Conservation (phyloP, 2,329 filamentous ascomycete species). For the Epicoccum sorghinum region DNA sequence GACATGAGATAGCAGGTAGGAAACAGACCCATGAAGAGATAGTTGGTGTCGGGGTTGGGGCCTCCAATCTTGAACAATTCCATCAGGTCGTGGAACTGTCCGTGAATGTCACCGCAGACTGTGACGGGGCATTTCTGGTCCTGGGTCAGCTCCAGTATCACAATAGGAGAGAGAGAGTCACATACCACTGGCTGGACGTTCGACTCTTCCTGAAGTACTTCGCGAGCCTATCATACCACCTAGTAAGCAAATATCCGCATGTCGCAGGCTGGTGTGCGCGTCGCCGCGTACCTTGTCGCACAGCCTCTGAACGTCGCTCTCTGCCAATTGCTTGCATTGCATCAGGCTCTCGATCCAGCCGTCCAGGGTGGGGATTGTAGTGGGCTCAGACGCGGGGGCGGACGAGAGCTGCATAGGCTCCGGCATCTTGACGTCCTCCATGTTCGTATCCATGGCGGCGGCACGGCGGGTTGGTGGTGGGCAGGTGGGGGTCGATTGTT, state of each 20-base stretch:
- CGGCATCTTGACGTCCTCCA: conserved; percentile 95
- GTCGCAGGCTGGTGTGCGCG: conserved; percentile 45
- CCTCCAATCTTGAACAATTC: conserved; percentile 99
- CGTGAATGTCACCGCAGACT: conserved; percentile 98
- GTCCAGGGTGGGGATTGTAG: conserved; percentile 90
- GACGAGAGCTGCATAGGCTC: conserved; percentile 72
- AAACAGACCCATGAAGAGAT: conserved; percentile 89
- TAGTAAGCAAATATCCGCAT: conserved; percentile 18
- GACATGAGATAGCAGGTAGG: background rate
- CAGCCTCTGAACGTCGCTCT: conserved; percentile 92
- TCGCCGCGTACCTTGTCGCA: conserved; percentile 94
- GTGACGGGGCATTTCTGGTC: conserved; percentile 90
- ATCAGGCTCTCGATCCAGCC: conserved; percentile 99
- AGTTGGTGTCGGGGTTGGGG: conserved; percentile 97
- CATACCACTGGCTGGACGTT: conserved; percentile 98
- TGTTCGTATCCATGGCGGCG: conserved; percentile 89
- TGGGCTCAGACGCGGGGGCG: conserved; percentile 78
- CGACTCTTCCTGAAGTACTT: conserved; percentile 95
- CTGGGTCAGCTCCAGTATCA: conserved; percentile 23
- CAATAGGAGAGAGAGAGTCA: conserved; percentile 6
- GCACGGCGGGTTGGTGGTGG: conserved; percentile 28
- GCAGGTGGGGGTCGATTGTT: conserved; percentile 33
- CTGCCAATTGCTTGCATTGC: conserved; percentile 96
- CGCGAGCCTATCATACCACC: conserved; percentile 71
- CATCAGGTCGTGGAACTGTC: conserved; percentile 99